These are phyloP conservation scores for Globisporangium abappressorium DNA, from an alignment of 352 stramenopile species.

Conservation along the genomic window DNA sequence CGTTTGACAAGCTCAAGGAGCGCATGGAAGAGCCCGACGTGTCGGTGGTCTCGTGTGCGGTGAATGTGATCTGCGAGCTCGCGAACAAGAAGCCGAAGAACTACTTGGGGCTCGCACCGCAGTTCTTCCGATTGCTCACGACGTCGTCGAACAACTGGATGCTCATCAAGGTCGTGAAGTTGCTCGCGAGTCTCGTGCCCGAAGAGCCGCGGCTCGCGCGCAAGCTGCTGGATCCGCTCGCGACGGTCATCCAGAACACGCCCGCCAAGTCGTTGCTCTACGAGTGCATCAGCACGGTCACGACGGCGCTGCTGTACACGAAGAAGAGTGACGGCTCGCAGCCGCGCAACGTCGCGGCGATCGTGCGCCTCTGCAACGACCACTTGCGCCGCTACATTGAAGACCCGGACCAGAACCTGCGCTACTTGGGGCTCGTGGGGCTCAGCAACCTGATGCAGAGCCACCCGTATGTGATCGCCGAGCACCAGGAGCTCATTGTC, in stretches of 20 bases:
- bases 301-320: constrained; percentile 95
- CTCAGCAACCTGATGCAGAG: constrained; percentile 96
- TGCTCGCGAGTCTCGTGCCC: constrained; percentile 95
- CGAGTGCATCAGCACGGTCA: constrained; percentile 97
- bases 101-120: constrained; percentile 96
- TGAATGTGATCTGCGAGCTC: constrained; percentile 99
- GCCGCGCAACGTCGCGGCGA: constrained; percentile 89
- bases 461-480: constrained; percentile 92
- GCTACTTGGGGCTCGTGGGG: constrained; percentile 97
- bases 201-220: constrained; percentile 97
- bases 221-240: constrained; percentile 97
- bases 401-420: constrained; percentile 99
- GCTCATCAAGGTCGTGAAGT: constrained; percentile 99
- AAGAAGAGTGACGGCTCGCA: constrained; percentile 95
- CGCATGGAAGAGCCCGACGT: constrained; percentile 96
- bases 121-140: constrained; percentile 98
- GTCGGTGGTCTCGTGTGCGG: constrained; percentile 95
- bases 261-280: constrained; percentile 98
- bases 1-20: constrained; percentile 97
- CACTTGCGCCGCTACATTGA: constrained; percentile 96
- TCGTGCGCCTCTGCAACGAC: constrained; percentile 95
- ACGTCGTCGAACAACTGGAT: constrained; percentile 99
- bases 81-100: constrained; percentile 99
- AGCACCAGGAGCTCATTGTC: constrained; percentile 96
- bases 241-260: constrained; percentile 97